phyloP scores from a whole-genome alignment of 768 basidiomycete species.

The Termitomyces sp. region DNA sequence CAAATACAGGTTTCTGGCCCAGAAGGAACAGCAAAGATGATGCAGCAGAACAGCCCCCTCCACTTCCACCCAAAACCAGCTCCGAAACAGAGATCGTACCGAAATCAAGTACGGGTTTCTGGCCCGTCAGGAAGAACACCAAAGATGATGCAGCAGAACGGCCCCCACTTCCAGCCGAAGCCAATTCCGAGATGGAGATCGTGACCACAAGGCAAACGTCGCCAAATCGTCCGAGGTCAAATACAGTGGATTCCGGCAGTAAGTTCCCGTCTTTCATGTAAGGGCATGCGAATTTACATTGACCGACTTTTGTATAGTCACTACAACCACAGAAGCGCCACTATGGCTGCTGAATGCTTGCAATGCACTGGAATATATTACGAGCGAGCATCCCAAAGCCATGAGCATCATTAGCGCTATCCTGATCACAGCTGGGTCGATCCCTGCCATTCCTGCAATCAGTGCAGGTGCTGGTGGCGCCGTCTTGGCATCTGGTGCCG shows the following conservation, averaged over 20 bases:
- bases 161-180: slow-evolving; percentile 21
- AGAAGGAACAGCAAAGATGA: slow-evolving; percentile 19
- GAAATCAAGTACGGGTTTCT: slow-evolving; percentile 17
- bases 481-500: slow-evolving; percentile 64
- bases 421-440: slow-evolving; percentile 71
- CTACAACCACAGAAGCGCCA: slow-evolving; percentile 53
- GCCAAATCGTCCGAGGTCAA: slow-evolving; percentile 13
- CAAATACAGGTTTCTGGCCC: slow-evolving; percentile 21
- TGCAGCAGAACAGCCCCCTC: slow-evolving; percentile 18
- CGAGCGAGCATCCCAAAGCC: slow-evolving; percentile 67
- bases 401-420: slow-evolving; percentile 73
- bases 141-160: slow-evolving; percentile 23
- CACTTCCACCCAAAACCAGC: slow-evolving; percentile 21
- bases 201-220: slow-evolving; percentile 2
- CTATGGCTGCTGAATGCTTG: slow-evolving; percentile 76
- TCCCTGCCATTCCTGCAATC: slow-evolving; percentile 68
- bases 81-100: slow-evolving; percentile 18
- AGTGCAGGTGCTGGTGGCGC: slow-evolving; percentile 66
- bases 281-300: neutral
- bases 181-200: slow-evolving; percentile 18
- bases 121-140: slow-evolving; percentile 14
- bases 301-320: slow-evolving; percentile 19
- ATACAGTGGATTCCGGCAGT: slow-evolving; percentile 14
- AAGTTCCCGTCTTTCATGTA: neutral
- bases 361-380: slow-evolving; percentile 68